A percentile compares a stretch with the other conserved stretches of the same genome.
Conservation (phyloP, 768 basidiomycete species). For the Tricholoma furcatifolium region DNA sequence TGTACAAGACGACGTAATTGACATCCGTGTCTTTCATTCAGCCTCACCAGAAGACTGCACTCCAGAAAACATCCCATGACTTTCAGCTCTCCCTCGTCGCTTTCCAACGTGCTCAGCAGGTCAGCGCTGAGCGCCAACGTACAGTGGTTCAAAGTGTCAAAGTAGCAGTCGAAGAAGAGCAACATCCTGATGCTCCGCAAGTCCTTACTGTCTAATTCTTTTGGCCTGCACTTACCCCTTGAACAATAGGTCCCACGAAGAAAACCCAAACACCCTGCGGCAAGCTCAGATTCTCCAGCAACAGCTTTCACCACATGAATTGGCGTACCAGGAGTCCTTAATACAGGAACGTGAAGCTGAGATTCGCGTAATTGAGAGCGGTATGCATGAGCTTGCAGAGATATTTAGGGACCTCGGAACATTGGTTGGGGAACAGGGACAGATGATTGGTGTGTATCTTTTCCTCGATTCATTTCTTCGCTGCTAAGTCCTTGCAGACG, state of each 20-base stretch:
- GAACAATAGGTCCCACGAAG: slow-evolving; percentile 29
- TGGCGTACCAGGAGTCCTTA: slow-evolving; percentile 93
- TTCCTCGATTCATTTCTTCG: background rate
- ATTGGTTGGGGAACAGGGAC: slow-evolving; percentile 90
- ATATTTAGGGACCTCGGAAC: slow-evolving; percentile 97
- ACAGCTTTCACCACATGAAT: slow-evolving; percentile 85
- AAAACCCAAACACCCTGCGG: slow-evolving; percentile 54
- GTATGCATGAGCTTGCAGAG: slow-evolving; percentile 93
- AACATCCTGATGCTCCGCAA: slow-evolving; percentile 27
- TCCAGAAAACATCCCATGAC: slow-evolving; percentile 93
- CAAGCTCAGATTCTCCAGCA: slow-evolving; percentile 70
- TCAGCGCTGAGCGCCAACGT: slow-evolving; percentile 87
- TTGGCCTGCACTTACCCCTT: slow-evolving; percentile 1
- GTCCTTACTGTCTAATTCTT: slow-evolving; percentile 7
- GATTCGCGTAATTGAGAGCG: slow-evolving; percentile 94
- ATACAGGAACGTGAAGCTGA: slow-evolving; percentile 93
- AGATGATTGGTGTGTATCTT: slow-evolving; percentile 79
- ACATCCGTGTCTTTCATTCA: slow-evolving; percentile 29
- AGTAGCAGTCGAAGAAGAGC: slow-evolving; percentile 78
- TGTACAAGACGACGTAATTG: background rate
- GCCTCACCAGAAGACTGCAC: slow-evolving; percentile 78
- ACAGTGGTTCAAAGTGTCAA: slow-evolving; percentile 87
- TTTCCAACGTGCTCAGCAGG: slow-evolving; percentile 89
- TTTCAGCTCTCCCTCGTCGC: slow-evolving; percentile 85
- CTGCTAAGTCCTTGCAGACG: slow-evolving; percentile 54